Evolutionary conservation across 2,329 filamentous ascomycete genomes (phyloP).

Genomic region (Phyllosticta capitalensis): DNA sequence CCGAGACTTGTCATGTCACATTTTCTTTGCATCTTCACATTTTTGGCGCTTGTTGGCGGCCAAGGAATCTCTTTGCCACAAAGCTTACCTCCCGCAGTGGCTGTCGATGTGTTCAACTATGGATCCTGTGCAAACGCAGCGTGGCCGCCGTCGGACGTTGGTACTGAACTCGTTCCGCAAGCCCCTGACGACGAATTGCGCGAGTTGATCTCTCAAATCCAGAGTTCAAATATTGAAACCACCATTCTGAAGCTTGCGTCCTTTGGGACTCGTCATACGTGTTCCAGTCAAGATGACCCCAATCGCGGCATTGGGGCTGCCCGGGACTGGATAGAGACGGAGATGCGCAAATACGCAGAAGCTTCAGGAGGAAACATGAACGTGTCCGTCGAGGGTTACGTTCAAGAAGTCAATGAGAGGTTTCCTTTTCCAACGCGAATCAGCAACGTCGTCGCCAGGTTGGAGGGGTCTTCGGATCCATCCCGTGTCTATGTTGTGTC

Average conservation of each 20-base stretch:
- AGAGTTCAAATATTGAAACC: slow-evolving; percentile 37
- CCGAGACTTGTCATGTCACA: background rate
- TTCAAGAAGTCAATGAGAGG: slow-evolving; percentile 38
- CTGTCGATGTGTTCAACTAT: slow-evolving; percentile 24
- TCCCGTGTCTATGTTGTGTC: slow-evolving; percentile 44
- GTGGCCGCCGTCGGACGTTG: slow-evolving; percentile 35
- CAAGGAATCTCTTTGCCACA: slow-evolving; percentile 18
- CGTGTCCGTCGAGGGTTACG: slow-evolving; percentile 43
- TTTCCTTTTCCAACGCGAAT: slow-evolving; percentile 44
- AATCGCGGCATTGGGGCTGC: slow-evolving; percentile 48
- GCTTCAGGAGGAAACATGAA: slow-evolving; percentile 41
- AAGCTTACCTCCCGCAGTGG: slow-evolving; percentile 21
- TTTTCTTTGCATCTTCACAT: background rate
- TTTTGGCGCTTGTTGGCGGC: background rate
- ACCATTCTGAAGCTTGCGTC: slow-evolving; percentile 45
- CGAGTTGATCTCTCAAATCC: slow-evolving; percentile 31
- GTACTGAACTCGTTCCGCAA: slow-evolving; percentile 31
- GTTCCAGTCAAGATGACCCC: slow-evolving; percentile 43
- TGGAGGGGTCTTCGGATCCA: slow-evolving; percentile 41
- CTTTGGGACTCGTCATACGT: slow-evolving; percentile 49
- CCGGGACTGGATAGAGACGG: slow-evolving; percentile 45
- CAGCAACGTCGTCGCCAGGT: slow-evolving; percentile 43
- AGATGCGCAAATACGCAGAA: slow-evolving; percentile 41
- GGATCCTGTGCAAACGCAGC: slow-evolving; percentile 25
- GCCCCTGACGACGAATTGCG: slow-evolving; percentile 31